Percentiles rank a stretch among this genome's conserved stretches.
Evolutionary conservation across 2,329 filamentous ascomycete species (phyloP).

Genomic region (Fusarium siculi): DNA sequence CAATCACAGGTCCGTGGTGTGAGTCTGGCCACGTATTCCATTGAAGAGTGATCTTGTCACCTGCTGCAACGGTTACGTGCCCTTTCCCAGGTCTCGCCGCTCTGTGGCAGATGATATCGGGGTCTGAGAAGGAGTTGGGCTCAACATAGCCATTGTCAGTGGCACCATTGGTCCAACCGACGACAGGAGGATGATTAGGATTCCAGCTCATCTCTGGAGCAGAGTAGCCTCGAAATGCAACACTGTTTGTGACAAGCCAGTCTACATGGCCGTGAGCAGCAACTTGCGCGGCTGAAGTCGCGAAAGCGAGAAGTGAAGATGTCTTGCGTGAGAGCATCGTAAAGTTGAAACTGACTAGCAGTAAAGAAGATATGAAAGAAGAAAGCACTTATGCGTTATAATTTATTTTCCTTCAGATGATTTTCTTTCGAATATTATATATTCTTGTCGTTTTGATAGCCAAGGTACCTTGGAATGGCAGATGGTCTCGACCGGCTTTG

Average conservation of each 20-base stretch:
- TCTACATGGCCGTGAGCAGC: slow-evolving; percentile 40
- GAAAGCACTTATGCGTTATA: too few species aligned
- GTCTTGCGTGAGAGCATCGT: slow-evolving; percentile 12
- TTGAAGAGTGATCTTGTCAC: slow-evolving; percentile 53
- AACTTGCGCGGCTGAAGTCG: background rate
- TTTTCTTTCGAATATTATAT: background rate
- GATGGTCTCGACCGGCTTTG: slow-evolving; percentile 14
- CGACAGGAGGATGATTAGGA: slow-evolving; percentile 29
- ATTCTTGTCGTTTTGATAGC: background rate
- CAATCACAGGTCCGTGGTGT: slow-evolving; percentile 66
- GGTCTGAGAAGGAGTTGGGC: slow-evolving; percentile 50
- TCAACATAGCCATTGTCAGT: slow-evolving; percentile 62
- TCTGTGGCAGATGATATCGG: slow-evolving; percentile 61
- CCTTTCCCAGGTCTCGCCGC: slow-evolving; percentile 51
- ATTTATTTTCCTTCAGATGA: rapidly evolving
- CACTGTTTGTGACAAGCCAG: slow-evolving; percentile 39
- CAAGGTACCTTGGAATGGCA: slow-evolving; percentile 18
- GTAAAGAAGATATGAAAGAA: background rate
- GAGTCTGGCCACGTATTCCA: slow-evolving; percentile 56
- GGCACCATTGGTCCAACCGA: slow-evolving; percentile 38
- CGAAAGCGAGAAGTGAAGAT: background rate
- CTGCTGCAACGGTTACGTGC: slow-evolving; percentile 53
- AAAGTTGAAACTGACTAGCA: background rate
- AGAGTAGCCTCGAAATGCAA: slow-evolving; percentile 39
- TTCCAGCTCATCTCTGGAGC: slow-evolving; percentile 40